These are phyloP conservation scores for Metschnikowia drakensbergensis DNA, from an alignment of 805 yeast genomes.

Conservation along the genomic window DNA sequence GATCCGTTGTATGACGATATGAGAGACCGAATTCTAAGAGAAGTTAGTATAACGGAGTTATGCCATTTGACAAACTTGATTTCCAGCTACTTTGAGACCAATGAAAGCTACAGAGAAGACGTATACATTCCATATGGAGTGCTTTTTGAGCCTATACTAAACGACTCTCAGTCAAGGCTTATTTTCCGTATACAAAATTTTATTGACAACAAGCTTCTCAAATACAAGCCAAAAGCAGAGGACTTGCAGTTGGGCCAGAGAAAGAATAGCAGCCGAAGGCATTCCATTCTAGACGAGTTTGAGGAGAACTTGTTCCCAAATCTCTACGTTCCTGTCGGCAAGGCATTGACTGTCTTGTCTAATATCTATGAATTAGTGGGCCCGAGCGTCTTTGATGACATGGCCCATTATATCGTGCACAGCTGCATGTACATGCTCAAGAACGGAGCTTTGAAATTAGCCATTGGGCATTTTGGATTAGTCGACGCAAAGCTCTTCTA, in stretches of 20 bases:
- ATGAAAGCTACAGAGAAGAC: constrained; percentile 44
- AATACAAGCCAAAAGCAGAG: constrained; percentile 61
- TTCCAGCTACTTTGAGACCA: constrained; percentile 63
- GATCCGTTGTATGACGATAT: constrained; percentile 77
- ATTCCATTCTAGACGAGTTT: constrained; percentile 26
- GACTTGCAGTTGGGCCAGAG: constrained; percentile 60
- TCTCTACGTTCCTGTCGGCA: constrained; percentile 69
- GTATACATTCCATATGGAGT: constrained; percentile 37
- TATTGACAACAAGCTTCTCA: constrained; percentile 64
- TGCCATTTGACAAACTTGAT: constrained; percentile 74
- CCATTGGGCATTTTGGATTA: constrained; percentile 45
- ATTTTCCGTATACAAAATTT: constrained; percentile 74
- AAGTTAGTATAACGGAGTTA: constrained; percentile 58
- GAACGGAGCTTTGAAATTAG: constrained; percentile 45
- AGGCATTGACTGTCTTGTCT: constrained; percentile 65
- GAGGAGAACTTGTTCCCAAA: constrained; percentile 38
- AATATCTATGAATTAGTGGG: constrained; percentile 78
- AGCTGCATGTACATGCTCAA: constrained; percentile 63
- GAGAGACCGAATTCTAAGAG: constrained; percentile 65
- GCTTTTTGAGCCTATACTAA: constrained; percentile 65
- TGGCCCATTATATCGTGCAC: constrained; percentile 85
- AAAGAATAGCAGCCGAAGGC: constrained; percentile 11
- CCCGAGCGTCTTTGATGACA: constrained; percentile 76
- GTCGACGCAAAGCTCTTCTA: constrained; percentile 62
- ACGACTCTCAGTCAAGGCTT: constrained; percentile 75